These are phyloP conservation scores for Pisolithus tinctorius DNA, from an alignment of 768 basidiomycete species.

Conservation along the genomic window DNA sequence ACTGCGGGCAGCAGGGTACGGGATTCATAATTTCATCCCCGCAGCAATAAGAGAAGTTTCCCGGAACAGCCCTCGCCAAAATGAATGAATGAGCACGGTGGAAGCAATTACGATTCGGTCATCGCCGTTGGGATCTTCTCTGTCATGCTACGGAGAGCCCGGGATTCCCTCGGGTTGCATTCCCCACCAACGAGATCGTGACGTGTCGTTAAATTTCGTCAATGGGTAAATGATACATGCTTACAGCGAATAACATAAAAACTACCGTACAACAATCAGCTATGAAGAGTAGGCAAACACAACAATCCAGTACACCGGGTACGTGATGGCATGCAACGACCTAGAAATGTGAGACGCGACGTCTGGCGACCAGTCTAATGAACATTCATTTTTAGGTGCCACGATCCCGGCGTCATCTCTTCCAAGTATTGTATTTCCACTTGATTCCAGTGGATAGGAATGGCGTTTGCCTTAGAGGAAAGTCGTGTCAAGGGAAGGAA, in stretches of 20 bases:
- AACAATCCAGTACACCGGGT: conserved; percentile 8
- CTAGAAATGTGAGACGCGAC: conserved; percentile 3
- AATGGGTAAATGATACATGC: background rate
- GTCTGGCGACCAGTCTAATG: conserved; percentile 14
- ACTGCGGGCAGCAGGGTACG: too few species aligned
- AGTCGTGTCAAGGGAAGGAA: conserved; percentile 6
- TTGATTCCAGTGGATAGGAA: conserved; percentile 63
- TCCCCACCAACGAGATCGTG: background rate
- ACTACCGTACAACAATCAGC: conserved; percentile 12
- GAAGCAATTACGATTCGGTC: too few species aligned
- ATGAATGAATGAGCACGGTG: too few species aligned
- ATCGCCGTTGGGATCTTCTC: too few species aligned
- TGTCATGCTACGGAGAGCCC: too few species aligned
- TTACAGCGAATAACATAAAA: background rate
- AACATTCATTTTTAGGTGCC: conserved; percentile 57
- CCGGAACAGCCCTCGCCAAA: too few species aligned
- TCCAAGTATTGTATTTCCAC: conserved; percentile 67
- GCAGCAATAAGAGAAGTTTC: too few species aligned
- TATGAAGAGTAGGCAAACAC: conserved; percentile 1
- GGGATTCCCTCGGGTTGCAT: too few species aligned
- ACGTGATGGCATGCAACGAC: conserved; percentile 2
- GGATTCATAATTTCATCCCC: too few species aligned
- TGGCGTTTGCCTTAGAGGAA: conserved; percentile 49
- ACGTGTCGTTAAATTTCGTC: conserved; percentile 8
- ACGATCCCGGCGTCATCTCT: conserved; percentile 59